These are phyloP conservation scores for Plectosphaerella sp. DNA, from an alignment of 2,329 filamentous ascomycete species.

Conservation along the genomic window DNA sequence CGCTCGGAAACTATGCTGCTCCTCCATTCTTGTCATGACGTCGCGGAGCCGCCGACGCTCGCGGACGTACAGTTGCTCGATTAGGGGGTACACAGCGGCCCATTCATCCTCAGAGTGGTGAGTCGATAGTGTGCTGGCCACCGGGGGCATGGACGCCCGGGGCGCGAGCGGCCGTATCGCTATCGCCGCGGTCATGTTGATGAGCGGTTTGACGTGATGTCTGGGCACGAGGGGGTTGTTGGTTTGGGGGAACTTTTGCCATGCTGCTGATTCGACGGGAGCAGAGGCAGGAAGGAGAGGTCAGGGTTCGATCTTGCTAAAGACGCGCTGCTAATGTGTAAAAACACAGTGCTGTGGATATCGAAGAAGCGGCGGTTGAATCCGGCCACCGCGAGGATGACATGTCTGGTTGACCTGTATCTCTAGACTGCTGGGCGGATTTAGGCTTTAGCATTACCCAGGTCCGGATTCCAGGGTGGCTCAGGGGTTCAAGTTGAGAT, in stretches of 20 bases:
- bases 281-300: no score
- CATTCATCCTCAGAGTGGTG: constrained; percentile 14
- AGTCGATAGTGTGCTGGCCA: background rate
- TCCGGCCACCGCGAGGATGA: no score
- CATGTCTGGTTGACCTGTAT: no score
- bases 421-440: no score
- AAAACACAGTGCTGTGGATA: no score
- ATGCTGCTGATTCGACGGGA: background rate
- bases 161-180: background rate
- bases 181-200: background rate
- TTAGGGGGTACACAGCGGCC: constrained; percentile 12
- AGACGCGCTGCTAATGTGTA: no score
- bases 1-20: constrained; percentile 13
- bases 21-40: constrained; percentile 14
- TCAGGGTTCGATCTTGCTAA: no score
- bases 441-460: no score
- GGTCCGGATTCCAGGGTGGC: background rate
- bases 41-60: constrained; percentile 15
- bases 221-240: background rate
- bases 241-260: background rate
- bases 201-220: background rate
- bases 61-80: constrained; percentile 15
- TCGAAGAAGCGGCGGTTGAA: no score
- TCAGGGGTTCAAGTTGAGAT: background rate
- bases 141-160: background rate